A percentile compares a stretch with the other conserved stretches of the same genome.
phyloP scores from a whole-genome alignment of 1,284 basidiomycete genomes.

The Apiotrichum porosum region DNA sequence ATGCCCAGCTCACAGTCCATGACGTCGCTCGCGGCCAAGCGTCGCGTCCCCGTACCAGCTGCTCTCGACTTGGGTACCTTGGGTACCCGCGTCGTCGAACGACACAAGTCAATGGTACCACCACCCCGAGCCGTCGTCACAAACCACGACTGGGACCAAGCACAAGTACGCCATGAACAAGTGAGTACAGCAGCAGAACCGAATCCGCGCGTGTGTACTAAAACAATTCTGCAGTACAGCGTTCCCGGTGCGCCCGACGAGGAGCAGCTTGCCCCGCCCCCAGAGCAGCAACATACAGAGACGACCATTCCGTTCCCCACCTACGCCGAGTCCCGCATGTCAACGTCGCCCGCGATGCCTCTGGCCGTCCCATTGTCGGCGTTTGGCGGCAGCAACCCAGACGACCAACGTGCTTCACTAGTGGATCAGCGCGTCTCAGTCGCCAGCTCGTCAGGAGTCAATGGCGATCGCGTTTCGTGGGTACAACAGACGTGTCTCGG shows the following conservation, averaged over 20 bases:
- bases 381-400: constrained; percentile 4
- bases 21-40: constrained; percentile 17
- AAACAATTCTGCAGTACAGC: too few relatives aligned
- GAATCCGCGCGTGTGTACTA: too few relatives aligned
- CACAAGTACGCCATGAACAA: too few relatives aligned
- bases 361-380: constrained; percentile 16
- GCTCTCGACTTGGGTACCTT: constrained; percentile 7
- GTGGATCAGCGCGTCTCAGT: constrained; percentile 15
- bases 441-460: constrained; percentile 6
- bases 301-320: constrained; percentile 12
- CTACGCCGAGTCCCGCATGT: not conserved
- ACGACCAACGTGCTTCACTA: constrained; percentile 1
- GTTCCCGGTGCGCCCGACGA: not conserved
- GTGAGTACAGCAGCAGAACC: not conserved
- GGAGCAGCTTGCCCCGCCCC: not conserved
- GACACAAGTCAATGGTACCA: too few relatives aligned
- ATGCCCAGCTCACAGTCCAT: constrained; percentile 19
- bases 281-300: constrained; percentile 3
- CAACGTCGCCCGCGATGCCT: constrained; percentile 12
- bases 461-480: constrained; percentile 25
- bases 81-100: too few relatives aligned
- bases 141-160: too few relatives aligned
- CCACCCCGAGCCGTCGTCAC: too few relatives aligned
- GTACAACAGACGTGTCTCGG: too few relatives aligned
- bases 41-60: constrained; percentile 4